These are phyloP conservation scores for Sclerotinia glacialis DNA, from an alignment of 2,329 filamentous ascomycete genomes.

Conservation along the genomic window DNA sequence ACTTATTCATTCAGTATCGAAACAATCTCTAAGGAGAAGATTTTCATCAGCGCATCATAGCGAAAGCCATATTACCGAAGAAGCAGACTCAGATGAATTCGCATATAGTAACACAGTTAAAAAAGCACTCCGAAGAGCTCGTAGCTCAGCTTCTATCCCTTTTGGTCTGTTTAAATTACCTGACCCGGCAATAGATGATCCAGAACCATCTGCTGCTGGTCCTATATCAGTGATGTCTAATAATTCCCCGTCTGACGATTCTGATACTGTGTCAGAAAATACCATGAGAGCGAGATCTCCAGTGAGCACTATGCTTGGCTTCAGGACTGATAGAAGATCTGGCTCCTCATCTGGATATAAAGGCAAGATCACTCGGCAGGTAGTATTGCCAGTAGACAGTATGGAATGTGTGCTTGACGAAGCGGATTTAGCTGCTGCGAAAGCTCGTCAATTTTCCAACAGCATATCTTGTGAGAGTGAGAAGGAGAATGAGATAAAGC, in stretches of 20 bases:
- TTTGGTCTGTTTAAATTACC: conserved; percentile 14
- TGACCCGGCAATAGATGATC: conserved; percentile 4
- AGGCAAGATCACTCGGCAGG: neutral
- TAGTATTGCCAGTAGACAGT: neutral
- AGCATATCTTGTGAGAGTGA: neutral
- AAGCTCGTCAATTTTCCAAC: neutral
- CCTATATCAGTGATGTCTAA: neutral
- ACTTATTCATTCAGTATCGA: conserved; percentile 11
- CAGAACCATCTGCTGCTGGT: neutral
- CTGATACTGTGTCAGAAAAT: neutral
- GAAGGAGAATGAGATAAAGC: neutral
- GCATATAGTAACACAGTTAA: neutral
- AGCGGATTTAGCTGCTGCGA: neutral
- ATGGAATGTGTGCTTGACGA: neutral
- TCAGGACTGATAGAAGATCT: neutral
- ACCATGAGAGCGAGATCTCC: conserved; percentile 16
- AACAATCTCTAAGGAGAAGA: neutral
- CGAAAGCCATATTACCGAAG: neutral
- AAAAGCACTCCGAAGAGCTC: conserved; percentile 7
- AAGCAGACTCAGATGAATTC: neutral
- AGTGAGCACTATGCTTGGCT: conserved; percentile 1
- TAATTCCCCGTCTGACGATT: neutral
- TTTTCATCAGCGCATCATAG: neutral
- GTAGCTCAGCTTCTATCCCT: conserved; percentile 15
- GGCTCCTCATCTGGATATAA: neutral